These are phyloP conservation scores for Ricinus communis DNA, from an alignment of 345 rosid species.

Conservation along the genomic window DNA sequence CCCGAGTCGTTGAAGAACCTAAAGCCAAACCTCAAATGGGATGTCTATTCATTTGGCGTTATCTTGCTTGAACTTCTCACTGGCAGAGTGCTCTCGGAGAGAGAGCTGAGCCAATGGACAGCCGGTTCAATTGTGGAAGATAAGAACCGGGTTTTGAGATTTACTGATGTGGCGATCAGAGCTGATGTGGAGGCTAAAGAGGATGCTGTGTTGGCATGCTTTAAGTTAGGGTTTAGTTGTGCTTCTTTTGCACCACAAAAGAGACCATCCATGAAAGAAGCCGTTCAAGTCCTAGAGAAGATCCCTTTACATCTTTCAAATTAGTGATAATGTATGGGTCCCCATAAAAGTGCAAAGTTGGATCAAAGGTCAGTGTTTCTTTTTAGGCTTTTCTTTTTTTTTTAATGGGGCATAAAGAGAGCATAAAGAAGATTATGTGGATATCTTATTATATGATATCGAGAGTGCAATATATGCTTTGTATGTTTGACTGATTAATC, in stretches of 20 bases:
- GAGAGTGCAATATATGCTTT: neutral
- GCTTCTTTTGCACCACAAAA: constrained; percentile 61
- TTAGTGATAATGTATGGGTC: constrained; percentile 24
- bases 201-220: constrained; percentile 52
- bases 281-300: constrained; percentile 62
- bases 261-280: constrained; percentile 92
- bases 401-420: constrained; percentile 8
- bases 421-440: neutral
- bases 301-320: constrained; percentile 21
- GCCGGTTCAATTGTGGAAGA: constrained; percentile 44
- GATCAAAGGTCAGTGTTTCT: constrained; percentile 20
- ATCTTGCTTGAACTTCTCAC: constrained; percentile 74
- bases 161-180: constrained; percentile 58
- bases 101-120: constrained; percentile 57
- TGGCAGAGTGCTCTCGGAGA: constrained; percentile 53
- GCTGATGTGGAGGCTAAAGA: constrained; percentile 55
- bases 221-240: constrained; percentile 73
- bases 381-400: constrained; percentile 33
- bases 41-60: constrained; percentile 74
- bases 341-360: constrained; percentile 30
- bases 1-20: constrained; percentile 61
- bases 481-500: constrained; percentile 10
- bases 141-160: constrained; percentile 44
- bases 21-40: constrained; percentile 76
- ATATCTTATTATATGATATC: neutral